Conservation (phyloP, 1,139 yeast genomes). For the Pichia sp. region DNA sequence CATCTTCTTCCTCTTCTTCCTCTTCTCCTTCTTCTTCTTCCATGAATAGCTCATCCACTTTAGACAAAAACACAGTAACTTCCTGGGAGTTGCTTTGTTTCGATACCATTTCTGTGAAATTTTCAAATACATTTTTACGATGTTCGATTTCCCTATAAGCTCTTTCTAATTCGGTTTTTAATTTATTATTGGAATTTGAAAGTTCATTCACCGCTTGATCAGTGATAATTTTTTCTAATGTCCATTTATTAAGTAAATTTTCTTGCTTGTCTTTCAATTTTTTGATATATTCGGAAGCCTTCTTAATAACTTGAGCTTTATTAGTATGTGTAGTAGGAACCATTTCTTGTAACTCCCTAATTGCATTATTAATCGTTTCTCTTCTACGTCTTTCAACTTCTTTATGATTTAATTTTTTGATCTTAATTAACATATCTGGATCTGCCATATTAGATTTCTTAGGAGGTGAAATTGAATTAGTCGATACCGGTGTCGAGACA, state of each 20-base stretch:
- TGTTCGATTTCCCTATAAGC: slow-evolving; percentile 91
- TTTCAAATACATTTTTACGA: slow-evolving; percentile 49
- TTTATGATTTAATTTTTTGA: slow-evolving; percentile 86
- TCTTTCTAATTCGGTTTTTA: slow-evolving; percentile 73
- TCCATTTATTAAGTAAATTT: slow-evolving; percentile 87
- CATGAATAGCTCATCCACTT: neutral
- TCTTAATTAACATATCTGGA: slow-evolving; percentile 80
- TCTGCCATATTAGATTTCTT: slow-evolving; percentile 43
- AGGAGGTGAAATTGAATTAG: neutral
- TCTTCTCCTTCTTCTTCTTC: slow-evolving; percentile 14
- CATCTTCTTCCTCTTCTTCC: slow-evolving; percentile 16
- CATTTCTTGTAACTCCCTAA: slow-evolving; percentile 71
- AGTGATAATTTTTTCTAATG: slow-evolving; percentile 80
- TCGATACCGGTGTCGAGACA: neutral
- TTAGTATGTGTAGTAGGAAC: slow-evolving; percentile 88
- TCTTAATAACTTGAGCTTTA: slow-evolving; percentile 80
- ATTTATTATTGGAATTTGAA: slow-evolving; percentile 68
- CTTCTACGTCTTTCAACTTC: slow-evolving; percentile 97
- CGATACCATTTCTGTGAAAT: slow-evolving; percentile 6
- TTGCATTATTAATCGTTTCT: slow-evolving; percentile 85
- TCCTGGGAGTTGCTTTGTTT: slow-evolving; percentile 9
- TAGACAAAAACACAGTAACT: neutral
- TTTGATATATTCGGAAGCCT: slow-evolving; percentile 85
- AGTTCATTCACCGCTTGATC: slow-evolving; percentile 87
- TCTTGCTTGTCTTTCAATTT: slow-evolving; percentile 84